Base-by-base conservation (phyloP, 2,329 filamentous ascomycete genomes). In the Biscogniauxia mediterranea region DNA sequence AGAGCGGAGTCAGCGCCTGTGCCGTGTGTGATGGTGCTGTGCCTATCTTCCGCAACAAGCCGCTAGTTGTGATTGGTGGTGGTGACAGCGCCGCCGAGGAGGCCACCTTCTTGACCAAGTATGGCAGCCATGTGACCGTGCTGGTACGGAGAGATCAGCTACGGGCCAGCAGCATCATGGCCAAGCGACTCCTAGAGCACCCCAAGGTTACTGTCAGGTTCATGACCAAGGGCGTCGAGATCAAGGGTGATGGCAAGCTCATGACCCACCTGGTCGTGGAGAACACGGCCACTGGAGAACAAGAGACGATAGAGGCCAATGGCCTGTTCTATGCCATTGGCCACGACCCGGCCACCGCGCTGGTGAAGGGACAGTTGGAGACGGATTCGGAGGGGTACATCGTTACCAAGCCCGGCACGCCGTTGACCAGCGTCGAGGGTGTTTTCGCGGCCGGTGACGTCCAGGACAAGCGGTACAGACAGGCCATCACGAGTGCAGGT, bases 371-470 rank as follows among this genome's bases (percentile, higher is more conserved):
- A 57, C 93, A 98, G 81, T 73, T 99, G 63, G 85, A 95, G 64
- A 91, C 90, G 72, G 96, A 99, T 73, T 85, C 86, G 65, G 94
- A 99, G 66, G 93, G 92, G 21, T 99, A 99, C 79, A 87, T 99
- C 62, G 77, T 93, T 70, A 99, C 95, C 60, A 86, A 90, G 77
- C 90, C 95, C 3, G 96, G 95, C 60, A 69, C 92, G 53, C 92
- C 92, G 61, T 83, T 90, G 73, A 99, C 95, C 54, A 97, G 87
- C 77, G 78, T 97, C 5, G 87, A 92, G 74, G 95, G 95, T 76
- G 92, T 99, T 20, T 99, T 97, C 74, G 95, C 95, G 46, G 95
- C 94, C 9, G 95, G 95, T 66, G 95, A 99, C 75, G 96, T 99
- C 9, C 95, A 99, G 82, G 96, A 99, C 77, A 99, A 98, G 89